These are phyloP conservation scores for Aspergillus pseudotamarii DNA, from an alignment of 2,329 filamentous ascomycete genomes.

Conservation along the genomic window DNA sequence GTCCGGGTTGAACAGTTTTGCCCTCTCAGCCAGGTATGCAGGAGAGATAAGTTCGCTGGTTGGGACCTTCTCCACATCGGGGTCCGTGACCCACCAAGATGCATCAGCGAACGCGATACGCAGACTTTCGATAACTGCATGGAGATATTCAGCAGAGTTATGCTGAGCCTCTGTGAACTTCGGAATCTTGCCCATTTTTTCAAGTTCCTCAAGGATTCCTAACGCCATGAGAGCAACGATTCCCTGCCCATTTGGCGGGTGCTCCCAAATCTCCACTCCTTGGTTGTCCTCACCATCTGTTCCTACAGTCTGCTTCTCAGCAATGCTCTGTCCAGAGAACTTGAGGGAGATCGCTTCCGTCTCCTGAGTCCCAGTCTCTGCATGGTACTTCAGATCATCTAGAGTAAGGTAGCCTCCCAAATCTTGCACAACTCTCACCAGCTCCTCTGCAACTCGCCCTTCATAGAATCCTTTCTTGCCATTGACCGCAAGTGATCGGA, in stretches of 20 bases:
- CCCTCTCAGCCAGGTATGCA: slow-evolving; percentile 73
- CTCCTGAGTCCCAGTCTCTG: slow-evolving; percentile 72
- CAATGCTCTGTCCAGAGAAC: slow-evolving; percentile 68
- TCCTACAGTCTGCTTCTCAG: slow-evolving; percentile 48
- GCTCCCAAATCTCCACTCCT: slow-evolving; percentile 85
- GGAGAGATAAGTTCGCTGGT: slow-evolving; percentile 68
- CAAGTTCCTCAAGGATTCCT: slow-evolving; percentile 85
- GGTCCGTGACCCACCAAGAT: slow-evolving; percentile 87
- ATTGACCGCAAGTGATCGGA: slow-evolving; percentile 73
- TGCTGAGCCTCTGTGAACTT: slow-evolving; percentile 71
- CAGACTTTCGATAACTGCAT: slow-evolving; percentile 84
- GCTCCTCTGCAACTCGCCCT: slow-evolving; percentile 76
- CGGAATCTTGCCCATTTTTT: slow-evolving; percentile 73
- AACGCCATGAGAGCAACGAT: slow-evolving; percentile 94
- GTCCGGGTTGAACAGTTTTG: slow-evolving; percentile 62
- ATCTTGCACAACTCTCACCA: slow-evolving; percentile 75
- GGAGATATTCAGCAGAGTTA: slow-evolving; percentile 79
- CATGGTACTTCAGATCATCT: slow-evolving; percentile 78
- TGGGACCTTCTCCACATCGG: slow-evolving; percentile 71
- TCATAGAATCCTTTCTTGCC: slow-evolving; percentile 92
- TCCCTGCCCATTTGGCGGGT: slow-evolving; percentile 94
- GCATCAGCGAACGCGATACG: slow-evolving; percentile 89
- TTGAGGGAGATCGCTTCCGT: slow-evolving; percentile 82
- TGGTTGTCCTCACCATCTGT: slow-evolving; percentile 46
- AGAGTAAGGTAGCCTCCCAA: slow-evolving; percentile 77